phyloP scores from a whole-genome alignment of 768 basidiomycete species.

The Tubosaeta sp. region DNA sequence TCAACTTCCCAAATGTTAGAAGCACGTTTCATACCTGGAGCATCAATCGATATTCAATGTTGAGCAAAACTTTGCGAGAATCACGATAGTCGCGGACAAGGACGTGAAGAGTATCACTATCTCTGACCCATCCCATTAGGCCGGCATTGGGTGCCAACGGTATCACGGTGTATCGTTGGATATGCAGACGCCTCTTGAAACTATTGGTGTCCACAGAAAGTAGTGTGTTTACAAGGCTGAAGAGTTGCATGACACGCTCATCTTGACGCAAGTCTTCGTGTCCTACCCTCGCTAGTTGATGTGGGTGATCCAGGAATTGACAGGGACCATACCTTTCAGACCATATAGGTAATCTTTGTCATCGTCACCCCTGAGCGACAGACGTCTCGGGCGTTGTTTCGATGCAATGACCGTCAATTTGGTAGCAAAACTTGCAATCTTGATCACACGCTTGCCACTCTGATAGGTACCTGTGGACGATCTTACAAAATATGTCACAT shows the following conservation, averaged over 20 bases:
- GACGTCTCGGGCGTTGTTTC: slow-evolving; percentile 91
- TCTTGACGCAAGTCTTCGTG: slow-evolving; percentile 99
- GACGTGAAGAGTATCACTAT: slow-evolving; percentile 93
- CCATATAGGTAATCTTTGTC: slow-evolving; percentile 89
- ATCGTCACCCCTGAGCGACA: slow-evolving; percentile 85
- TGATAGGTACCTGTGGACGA: slow-evolving; percentile 76
- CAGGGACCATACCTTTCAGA: slow-evolving; percentile 65
- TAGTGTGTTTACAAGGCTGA: slow-evolving; percentile 93
- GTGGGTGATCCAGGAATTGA: not conserved
- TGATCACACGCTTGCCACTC: slow-evolving; percentile 77
- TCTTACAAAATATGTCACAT: not conserved
- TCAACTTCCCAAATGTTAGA: slow-evolving; percentile 18
- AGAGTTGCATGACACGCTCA: slow-evolving; percentile 98
- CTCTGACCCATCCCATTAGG: slow-evolving; percentile 91
- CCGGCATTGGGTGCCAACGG: slow-evolving; percentile 96
- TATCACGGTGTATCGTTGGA: slow-evolving; percentile 89
- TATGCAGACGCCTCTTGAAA: slow-evolving; percentile 93
- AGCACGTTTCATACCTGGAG: slow-evolving; percentile 84
- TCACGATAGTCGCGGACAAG: slow-evolving; percentile 96
- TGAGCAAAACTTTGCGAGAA: slow-evolving; percentile 90
- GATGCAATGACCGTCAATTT: slow-evolving; percentile 93
- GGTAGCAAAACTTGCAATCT: slow-evolving; percentile 78
- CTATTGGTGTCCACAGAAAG: slow-evolving; percentile 90
- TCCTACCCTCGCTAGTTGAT: slow-evolving; percentile 42
- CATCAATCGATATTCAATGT: slow-evolving; percentile 99